These are phyloP conservation scores for Vaccinium macrocarpon DNA, from an alignment of 148 eudicot genomes.

Conservation along the genomic window DNA sequence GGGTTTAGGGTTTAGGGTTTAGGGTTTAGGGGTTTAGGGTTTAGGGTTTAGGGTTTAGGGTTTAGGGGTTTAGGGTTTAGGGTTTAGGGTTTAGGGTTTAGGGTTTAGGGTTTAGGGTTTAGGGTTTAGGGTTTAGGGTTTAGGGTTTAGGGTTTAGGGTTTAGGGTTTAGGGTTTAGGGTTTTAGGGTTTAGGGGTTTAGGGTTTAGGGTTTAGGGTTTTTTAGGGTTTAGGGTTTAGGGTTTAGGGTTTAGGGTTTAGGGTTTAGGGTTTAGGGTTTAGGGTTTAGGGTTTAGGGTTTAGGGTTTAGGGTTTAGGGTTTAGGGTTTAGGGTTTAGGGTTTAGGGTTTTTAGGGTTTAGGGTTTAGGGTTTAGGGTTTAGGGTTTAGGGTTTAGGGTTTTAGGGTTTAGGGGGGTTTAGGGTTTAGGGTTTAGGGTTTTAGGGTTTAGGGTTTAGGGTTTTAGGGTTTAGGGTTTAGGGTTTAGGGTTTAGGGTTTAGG, in stretches of 20 bases:
- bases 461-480: slow-evolving; percentile 14
- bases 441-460: too few species aligned
- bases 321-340: background rate
- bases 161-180: background rate
- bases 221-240: background rate
- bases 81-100: background rate
- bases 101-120: background rate
- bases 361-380: background rate
- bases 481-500: slow-evolving; percentile 2
- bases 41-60: background rate
- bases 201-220: too few species aligned
- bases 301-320: background rate
- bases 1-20: too few species aligned
- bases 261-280: background rate
- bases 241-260: background rate
- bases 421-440: background rate
- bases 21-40: too few species aligned
- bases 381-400: too few species aligned
- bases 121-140: background rate
- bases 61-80: background rate
- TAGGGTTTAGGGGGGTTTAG: background rate
- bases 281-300: background rate
- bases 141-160: too few species aligned
- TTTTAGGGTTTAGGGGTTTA: background rate
- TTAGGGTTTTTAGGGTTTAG: background rate